Percentiles rank a stretch among this genome's conserved stretches.
These are phyloP conservation scores for Mesembryanthemum crystallinum DNA, from an alignment of 148 eudicot species.

Conservation along the genomic window DNA sequence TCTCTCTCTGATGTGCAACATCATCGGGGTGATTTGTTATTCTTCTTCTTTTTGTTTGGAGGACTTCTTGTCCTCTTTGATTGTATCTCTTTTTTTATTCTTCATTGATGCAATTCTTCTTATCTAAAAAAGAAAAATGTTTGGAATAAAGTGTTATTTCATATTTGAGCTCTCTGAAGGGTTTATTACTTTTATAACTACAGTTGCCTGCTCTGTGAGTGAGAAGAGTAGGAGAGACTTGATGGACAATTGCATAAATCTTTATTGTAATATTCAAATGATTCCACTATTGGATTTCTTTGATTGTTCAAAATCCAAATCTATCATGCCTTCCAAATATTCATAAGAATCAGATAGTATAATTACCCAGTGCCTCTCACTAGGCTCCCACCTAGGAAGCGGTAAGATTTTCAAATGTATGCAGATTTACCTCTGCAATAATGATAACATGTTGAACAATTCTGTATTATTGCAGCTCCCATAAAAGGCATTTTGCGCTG, in stretches of 20 bases:
- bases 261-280: neutral
- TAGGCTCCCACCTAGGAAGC: neutral
- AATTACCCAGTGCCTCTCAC: neutral
- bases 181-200: neutral
- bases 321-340: neutral
- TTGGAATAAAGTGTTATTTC: too few species aligned
- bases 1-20: too few species aligned
- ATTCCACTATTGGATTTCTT: neutral
- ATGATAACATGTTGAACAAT: neutral
- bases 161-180: neutral
- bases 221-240: neutral
- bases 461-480: conserved; percentile 47
- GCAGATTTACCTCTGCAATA: neutral
- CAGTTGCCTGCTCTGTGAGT: neutral
- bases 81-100: too few species aligned
- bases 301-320: neutral
- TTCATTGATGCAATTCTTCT: too few species aligned
- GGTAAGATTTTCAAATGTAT: neutral
- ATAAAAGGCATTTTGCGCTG: conserved; percentile 69
- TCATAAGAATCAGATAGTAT: too few species aligned
- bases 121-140: neutral
- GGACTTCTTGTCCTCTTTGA: too few species aligned
- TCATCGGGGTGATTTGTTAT: too few species aligned
- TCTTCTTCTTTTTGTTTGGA: too few species aligned
- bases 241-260: neutral